Evolutionary conservation across 2,329 filamentous ascomycete genomes (phyloP), one percentile per base, ranked within the genome.

Genomic region (Alternaria burnsii): DNA sequence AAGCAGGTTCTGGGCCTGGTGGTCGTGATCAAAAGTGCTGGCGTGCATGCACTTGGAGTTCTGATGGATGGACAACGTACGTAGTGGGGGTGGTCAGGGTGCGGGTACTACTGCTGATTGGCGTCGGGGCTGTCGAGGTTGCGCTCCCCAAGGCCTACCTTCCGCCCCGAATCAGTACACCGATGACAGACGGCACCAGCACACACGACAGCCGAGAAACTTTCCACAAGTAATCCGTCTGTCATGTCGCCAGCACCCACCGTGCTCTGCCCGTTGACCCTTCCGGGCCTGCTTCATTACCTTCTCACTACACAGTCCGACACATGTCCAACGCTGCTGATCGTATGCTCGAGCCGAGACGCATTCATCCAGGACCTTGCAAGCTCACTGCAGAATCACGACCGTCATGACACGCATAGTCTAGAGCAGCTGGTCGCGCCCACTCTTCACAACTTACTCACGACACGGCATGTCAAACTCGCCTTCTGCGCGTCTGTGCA

Each of bases 401-500:
- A 24, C 18, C 43, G 60, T 50, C 43, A 47, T 4, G 48, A 59
- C 42, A 54, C 55, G 46, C 62, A 66, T 32, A 58, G 55, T 20
- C 59, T 68, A 34, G 68, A 64, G 38, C 61, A 75, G 34, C 80
- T 93, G 8, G 79, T 92, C 7, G 81, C 83, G 16, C 86, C 89
- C 28, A 88, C 91, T 0, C 86, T 97, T 14, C 85, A 88, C 55
- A 86, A 92, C 63, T 82, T 94, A 28, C 86, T 89, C 47, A 84
- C 86, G 4, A 89, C 92, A 8, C 86, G 88, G 30, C 87, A 89
- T 69, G 85, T 96, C 63, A 87, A 86, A 55, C 78, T 94, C 9
- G 81, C 87, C 36, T 97, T 96, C 78, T 86, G 88, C 55, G 88
- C 92, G 0, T 92, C 90, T 3, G 85, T 95, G 55, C 88, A 91